Evolutionary conservation across 306 rosid species (phyloP).

Genomic region (Begonia fuchsioides): DNA sequence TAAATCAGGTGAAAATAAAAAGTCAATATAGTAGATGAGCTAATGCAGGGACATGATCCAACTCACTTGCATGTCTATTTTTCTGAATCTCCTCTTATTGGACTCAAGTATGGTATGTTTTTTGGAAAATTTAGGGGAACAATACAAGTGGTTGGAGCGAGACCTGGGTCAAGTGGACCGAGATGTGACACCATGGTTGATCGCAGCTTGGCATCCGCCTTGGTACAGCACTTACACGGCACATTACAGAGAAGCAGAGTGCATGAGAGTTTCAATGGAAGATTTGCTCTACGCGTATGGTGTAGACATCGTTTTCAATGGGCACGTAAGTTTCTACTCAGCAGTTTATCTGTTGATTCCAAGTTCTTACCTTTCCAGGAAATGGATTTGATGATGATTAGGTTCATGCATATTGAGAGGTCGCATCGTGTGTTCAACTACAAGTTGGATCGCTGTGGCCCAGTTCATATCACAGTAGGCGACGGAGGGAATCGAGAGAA

Average conservation of each 20-base stretch:
- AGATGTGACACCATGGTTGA: conserved; percentile 82
- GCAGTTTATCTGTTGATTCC: background rate
- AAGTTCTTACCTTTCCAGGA: background rate
- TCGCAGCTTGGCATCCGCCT: conserved; percentile 82
- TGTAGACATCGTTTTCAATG: conserved; percentile 76
- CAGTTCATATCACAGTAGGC: conserved; percentile 56
- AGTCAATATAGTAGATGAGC: background rate
- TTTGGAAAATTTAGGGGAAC: conserved; percentile 37
- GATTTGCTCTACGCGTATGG: conserved; percentile 49
- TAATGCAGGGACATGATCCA: too few relatives aligned
- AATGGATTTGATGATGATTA: conserved; percentile 6
- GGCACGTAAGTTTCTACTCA: conserved; percentile 43
- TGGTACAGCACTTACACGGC: conserved; percentile 85
- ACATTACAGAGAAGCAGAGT: conserved; percentile 85
- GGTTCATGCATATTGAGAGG: conserved; percentile 91
- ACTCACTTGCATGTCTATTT: too few relatives aligned
- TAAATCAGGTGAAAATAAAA: conserved; percentile 38
- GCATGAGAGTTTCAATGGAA: conserved; percentile 82
- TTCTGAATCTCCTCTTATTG: too few relatives aligned
- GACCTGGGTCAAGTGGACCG: conserved; percentile 66
- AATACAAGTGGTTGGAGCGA: conserved; percentile 66
- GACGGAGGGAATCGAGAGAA: conserved; percentile 85
- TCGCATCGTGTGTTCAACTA: conserved; percentile 80
- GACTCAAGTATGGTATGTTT: too few relatives aligned
- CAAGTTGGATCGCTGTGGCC: conserved; percentile 80